Evolutionary conservation across 2,329 filamentous ascomycete genomes (phyloP).

Genomic region (Colletotrichum sublineola): DNA sequence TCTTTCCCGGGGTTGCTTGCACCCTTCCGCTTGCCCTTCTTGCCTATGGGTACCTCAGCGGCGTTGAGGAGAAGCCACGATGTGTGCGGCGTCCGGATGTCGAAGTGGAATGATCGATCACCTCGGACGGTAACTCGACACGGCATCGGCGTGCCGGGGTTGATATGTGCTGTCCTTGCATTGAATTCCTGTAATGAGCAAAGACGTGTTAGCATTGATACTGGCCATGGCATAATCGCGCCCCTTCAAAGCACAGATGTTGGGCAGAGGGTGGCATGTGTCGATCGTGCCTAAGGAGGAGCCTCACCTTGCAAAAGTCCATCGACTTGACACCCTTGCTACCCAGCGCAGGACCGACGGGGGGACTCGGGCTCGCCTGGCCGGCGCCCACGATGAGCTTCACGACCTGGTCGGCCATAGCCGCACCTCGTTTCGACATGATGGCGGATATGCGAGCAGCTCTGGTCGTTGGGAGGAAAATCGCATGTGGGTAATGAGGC

Average conservation of each 20-base stretch:
- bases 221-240: constrained; percentile 29
- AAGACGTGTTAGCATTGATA: constrained; percentile 38
- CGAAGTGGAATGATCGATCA: constrained; percentile 93
- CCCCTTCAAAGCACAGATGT: constrained; percentile 27
- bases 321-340: constrained; percentile 99
- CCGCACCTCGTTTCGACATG: constrained; percentile 66
- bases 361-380: constrained; percentile 93
- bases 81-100: constrained; percentile 93
- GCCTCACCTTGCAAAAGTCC: constrained; percentile 95
- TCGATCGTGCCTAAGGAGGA: constrained; percentile 25
- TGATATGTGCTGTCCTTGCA: constrained; percentile 88
- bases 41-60: constrained; percentile 77
- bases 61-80: constrained; percentile 90
- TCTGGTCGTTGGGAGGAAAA: not conserved
- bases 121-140: constrained; percentile 92
- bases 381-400: constrained; percentile 98
- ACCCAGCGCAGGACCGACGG: constrained; percentile 94
- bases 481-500: not conserved
- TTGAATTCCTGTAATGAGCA: constrained; percentile 85
- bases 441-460: constrained; percentile 43
- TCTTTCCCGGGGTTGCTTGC: constrained; percentile 82
- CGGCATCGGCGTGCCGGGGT: constrained; percentile 86
- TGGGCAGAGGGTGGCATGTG: constrained; percentile 39
- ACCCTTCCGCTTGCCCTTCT: constrained; percentile 84
- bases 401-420: constrained; percentile 79